Conservation (phyloP, 139 green algal species). For the Nannochloris sp. region DNA sequence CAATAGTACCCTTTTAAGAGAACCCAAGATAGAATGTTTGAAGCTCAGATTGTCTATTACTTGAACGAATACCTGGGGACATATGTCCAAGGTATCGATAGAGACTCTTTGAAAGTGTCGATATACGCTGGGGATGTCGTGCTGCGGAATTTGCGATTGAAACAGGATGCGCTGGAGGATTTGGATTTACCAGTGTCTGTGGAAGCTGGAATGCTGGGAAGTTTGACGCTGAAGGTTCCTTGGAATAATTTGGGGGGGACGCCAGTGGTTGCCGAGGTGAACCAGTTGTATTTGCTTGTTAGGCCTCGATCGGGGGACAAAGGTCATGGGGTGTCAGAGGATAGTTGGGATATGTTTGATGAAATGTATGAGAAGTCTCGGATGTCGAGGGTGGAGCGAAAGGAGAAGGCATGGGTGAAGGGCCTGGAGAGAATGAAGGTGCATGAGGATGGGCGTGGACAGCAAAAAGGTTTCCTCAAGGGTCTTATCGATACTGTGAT, state of each 20-base stretch:
- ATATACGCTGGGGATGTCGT: slow-evolving; percentile 84
- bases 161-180: slow-evolving; percentile 75
- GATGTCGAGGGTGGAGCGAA: slow-evolving; percentile 8
- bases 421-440: slow-evolving; percentile 16
- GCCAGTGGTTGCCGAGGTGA: slow-evolving; percentile 85
- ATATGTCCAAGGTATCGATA: slow-evolving; percentile 76
- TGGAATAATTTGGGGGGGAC: slow-evolving; percentile 78
- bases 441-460: neutral
- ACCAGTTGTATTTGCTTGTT: slow-evolving; percentile 86
- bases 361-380: slow-evolving; percentile 17
- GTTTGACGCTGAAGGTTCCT: slow-evolving; percentile 84
- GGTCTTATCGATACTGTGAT: slow-evolving; percentile 73
- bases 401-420: slow-evolving; percentile 18
- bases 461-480: slow-evolving; percentile 36
- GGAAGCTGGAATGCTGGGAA: slow-evolving; percentile 79
- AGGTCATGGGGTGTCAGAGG: neutral
- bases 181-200: slow-evolving; percentile 85
- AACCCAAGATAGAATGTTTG: slow-evolving; percentile 53
- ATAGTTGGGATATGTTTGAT: neutral
- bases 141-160: slow-evolving; percentile 81
- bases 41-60: slow-evolving; percentile 65
- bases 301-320: slow-evolving; percentile 38
- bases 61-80: slow-evolving; percentile 77
- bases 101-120: slow-evolving; percentile 61
- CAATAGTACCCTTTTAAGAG: too few relatives aligned